Evolutionary conservation across 2,329 filamentous ascomycete genomes (phyloP), one percentile per base, ranked within the genome.

Genomic region (Byssothecium circinans): DNA sequence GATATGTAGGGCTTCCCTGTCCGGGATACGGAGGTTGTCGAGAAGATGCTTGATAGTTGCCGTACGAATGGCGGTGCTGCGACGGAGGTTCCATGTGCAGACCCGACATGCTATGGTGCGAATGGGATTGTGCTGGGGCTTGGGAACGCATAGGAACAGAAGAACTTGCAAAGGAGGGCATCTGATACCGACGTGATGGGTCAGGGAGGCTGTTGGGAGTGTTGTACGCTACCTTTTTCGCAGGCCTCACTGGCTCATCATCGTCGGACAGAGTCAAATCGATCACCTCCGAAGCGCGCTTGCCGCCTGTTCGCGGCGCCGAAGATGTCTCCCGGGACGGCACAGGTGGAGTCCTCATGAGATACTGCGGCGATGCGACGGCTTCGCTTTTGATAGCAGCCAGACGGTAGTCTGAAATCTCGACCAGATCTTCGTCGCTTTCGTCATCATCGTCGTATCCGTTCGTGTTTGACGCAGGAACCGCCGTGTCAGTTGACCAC

Each of bases 401-500:
- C 32, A 72, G 55, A 5, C 67, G 69, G 36, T 67, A 67, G 43
- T 74, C 71, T 15, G 66, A 45, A 18, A 78, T 70, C 49, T 78
- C 75, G 18, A 78, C 59, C 12, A 78, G 53, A 42, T 78, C 75
- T 35, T 75, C 71, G 36, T 75, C 73, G 45, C 73, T 73, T 38
- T 70, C 67, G 32, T 73, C 69, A 48, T 76, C 71, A 49, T 76
- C 71, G 40, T 68, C 64, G 8, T 65, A 52, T 45, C 65, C 68
- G 45, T 73, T 72, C 5, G 64, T 70, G 18, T 65, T 65, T 14
- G 67, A 62, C 27, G 72, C 61, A 20, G 72, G 45, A 2, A 48
- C 58, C n/a, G 74, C 72, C 17, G 70, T 68, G 25, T 76, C 71
- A 27, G 70, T 74, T 34, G 79, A 76, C 94, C 94, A 99, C 57